A percentile compares a stretch with the other conserved stretches of the same genome.
phyloP scores from a whole-genome alignment of 495 filamentous ascomycete genomes.

The Cercophora newfieldiana region DNA sequence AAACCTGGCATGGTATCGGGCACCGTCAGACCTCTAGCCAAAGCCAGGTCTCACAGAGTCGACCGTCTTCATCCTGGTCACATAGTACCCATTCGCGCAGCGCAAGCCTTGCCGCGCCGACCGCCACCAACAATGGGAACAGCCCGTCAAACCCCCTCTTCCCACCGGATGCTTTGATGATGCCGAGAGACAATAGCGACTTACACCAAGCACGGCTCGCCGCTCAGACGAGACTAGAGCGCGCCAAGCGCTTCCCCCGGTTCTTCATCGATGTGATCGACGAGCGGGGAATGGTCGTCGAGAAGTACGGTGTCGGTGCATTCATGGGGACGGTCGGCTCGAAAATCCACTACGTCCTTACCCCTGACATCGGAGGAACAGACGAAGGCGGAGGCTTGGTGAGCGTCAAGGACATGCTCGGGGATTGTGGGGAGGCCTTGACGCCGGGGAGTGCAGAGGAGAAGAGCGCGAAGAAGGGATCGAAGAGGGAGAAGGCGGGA shows the following conservation, averaged over 20 bases:
- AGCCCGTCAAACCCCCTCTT: conserved; percentile 35
- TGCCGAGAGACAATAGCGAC: conserved; percentile 42
- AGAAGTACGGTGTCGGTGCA: conserved; percentile 52
- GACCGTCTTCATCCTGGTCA: conserved; percentile 18
- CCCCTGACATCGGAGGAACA: conserved; percentile 56
- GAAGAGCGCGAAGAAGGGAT: conserved; percentile 24
- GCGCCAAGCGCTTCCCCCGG: conserved; percentile 50
- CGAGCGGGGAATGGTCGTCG: conserved; percentile 45
- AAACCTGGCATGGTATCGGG: conserved; percentile 21
- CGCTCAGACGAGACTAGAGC: conserved; percentile 59
- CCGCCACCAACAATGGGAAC: not conserved
- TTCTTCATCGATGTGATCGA: conserved; percentile 56
- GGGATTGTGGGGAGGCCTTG: conserved; percentile 45
- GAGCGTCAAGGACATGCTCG: conserved; percentile 52
- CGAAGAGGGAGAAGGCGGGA: conserved; percentile 27
- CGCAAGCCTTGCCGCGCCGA: not conserved
- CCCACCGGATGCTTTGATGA: conserved; percentile 33
- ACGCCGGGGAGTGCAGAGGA: conserved; percentile 12
- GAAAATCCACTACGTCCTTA: conserved; percentile 58
- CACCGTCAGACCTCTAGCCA: not conserved
- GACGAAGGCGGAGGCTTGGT: conserved; percentile 58
- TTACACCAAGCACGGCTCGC: conserved; percentile 53
- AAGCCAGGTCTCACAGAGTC: conserved; percentile 10
- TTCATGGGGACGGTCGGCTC: conserved; percentile 60
- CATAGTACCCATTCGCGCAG: not conserved